These are phyloP conservation scores for Luzula sylvatica DNA, from an alignment of 176 grass and related monocot species.

Conservation along the genomic window DNA sequence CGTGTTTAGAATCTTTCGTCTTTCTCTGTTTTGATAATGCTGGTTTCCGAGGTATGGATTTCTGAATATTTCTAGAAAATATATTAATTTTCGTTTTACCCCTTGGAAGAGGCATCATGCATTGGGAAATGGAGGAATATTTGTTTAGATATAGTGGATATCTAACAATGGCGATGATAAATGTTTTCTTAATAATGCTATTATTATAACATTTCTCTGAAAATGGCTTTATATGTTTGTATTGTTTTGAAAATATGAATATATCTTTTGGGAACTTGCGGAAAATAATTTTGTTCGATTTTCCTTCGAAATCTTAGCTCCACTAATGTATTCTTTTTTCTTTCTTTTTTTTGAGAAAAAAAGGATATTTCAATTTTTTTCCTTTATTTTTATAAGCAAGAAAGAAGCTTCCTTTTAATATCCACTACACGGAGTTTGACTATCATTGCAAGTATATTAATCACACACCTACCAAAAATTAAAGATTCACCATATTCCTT, in stretches of 20 bases:
- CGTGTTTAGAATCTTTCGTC: background rate
- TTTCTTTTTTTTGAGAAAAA: no score
- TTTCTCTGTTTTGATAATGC: conserved; percentile 10
- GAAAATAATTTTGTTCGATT: no score
- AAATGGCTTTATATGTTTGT: background rate
- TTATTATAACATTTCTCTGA: conserved; percentile 3
- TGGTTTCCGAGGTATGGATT: background rate
- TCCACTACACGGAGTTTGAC: background rate
- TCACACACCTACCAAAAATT: conserved; percentile 1
- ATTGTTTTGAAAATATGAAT: background rate
- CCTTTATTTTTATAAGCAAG: no score
- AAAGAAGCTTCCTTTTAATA: conserved; percentile 1
- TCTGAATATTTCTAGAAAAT: background rate
- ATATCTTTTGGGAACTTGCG: no score
- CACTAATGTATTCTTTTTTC: no score
- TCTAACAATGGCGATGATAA: conserved; percentile 5
- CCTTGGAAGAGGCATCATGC: conserved; percentile 4
- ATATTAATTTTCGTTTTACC: background rate
- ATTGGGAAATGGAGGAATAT: conserved; percentile 10
- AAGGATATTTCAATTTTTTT: no score
- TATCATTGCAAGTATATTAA: conserved; percentile 1
- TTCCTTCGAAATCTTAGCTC: no score
- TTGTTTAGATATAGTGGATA: conserved; percentile 1
- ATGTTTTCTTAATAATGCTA: background rate
- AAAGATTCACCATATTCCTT: conserved; percentile 1